Evolutionary conservation across 106 monocot species (phyloP), one percentile per base, ranked within the genome.

Genomic region (Dioscorea zingiberensis): DNA sequence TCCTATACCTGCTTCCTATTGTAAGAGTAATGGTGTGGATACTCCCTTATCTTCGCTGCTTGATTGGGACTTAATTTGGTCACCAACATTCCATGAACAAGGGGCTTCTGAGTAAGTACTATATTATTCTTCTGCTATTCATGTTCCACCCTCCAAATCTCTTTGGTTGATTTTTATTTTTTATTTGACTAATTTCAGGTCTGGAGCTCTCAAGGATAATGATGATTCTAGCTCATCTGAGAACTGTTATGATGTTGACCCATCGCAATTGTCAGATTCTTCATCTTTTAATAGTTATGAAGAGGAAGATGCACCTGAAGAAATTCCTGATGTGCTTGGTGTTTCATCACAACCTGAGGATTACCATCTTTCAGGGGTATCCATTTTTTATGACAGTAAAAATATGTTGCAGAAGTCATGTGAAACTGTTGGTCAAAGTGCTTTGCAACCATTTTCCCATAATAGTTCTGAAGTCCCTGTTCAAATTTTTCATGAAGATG

Each of bases 271-370:
- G 49, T 88, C 88, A 67, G 86, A 80, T 29, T 72, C 59, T 67
- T 83, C 78, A 32, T 80, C 78, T 28, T 73, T 77, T 19, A 64
- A 44, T 71, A 73, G 71, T 63, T 84, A 68, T 73, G 81, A 75
- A 73, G 78, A 74, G 25, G 79, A 81, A 68, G 48, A 19, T 44
- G 71, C 65, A 17, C 19, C 22, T 75, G 60, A 44, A 21, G 61
- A 58, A 49, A 59, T 54, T 62, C 48, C 53, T 54, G 67, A 57
- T 12, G 44, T 66, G 14, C 63, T 25, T 62, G 55, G 56, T 64
- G 60, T 49, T 81, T 29, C 47, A 54, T 18, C 63, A 54, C 28
- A 65, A 65, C 55, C 49, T 55, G 48, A 44, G 15, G 23, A 75
- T 17, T 53, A 29, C 62, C 60, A 64, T n/a, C 25, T 70, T 58